A percentile compares a stretch with the other conserved stretches of the same genome.
These are phyloP conservation scores for Kodamaea plutei DNA, from an alignment of 1,139 yeast species.

Conservation along the genomic window DNA sequence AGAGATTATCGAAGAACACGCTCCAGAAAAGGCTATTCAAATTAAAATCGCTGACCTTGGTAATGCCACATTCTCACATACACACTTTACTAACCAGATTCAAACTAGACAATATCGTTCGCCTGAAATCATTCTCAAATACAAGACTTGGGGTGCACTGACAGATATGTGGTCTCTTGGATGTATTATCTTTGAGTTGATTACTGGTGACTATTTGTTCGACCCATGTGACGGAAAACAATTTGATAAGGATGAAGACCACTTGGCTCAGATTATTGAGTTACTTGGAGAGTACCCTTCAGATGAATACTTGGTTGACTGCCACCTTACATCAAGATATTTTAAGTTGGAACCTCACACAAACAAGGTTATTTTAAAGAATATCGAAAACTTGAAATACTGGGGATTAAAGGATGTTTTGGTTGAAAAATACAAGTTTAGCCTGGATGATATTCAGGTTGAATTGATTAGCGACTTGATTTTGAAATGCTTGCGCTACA, in stretches of 20 bases:
- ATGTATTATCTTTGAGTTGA: conserved; percentile 72
- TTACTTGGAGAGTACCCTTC: conserved; percentile 57
- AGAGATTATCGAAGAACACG: background rate
- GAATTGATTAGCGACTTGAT: conserved; percentile 38
- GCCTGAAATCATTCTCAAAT: conserved; percentile 67
- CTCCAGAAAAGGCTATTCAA: conserved; percentile 9
- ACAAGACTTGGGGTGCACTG: conserved; percentile 77
- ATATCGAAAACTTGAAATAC: conserved; percentile 59
- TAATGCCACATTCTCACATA: conserved; percentile 72
- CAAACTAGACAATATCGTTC: conserved; percentile 85
- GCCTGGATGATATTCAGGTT: conserved; percentile 16
- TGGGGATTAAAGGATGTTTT: conserved; percentile 69
- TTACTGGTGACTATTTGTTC: conserved; percentile 82
- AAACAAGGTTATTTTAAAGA: conserved; percentile 47
- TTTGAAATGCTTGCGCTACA: conserved; percentile 63
- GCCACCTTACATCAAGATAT: conserved; percentile 48
- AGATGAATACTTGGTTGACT: conserved; percentile 44
- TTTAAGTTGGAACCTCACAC: conserved; percentile 44
- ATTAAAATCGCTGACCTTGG: conserved; percentile 80
- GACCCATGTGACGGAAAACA: conserved; percentile 68
- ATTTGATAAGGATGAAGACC: conserved; percentile 78
- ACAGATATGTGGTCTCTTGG: conserved; percentile 85
- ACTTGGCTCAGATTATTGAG: conserved; percentile 76
- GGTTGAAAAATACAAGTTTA: conserved; percentile 66
- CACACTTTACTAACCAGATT: conserved; percentile 77